Evolutionary conservation across 768 basidiomycete genomes (phyloP).

Genomic region (Xanthoconium purpureum): DNA sequence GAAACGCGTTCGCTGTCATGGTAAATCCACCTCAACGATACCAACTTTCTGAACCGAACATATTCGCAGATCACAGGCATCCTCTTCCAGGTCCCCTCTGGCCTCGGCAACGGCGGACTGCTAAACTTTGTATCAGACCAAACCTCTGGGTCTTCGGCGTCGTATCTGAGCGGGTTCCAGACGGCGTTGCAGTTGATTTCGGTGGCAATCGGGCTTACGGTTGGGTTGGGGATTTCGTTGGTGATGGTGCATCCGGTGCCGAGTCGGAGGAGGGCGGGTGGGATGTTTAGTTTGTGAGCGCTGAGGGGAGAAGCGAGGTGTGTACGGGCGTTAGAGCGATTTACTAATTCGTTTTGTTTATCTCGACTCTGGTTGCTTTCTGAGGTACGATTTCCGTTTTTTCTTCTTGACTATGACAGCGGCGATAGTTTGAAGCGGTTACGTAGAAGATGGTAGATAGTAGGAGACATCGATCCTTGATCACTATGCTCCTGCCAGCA

Average conservation of each 20-base stretch:
- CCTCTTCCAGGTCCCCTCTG: constrained; percentile 81
- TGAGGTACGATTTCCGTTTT: too few species aligned
- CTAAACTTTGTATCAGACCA: constrained; percentile 63
- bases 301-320: not conserved
- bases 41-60: too few species aligned
- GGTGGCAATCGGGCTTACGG: constrained; percentile 75
- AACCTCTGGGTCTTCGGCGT: constrained; percentile 46
- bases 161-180: constrained; percentile 69
- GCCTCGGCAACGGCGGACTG: constrained; percentile 75
- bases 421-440: too few species aligned
- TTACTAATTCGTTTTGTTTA: too few species aligned
- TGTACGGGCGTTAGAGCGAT: too few species aligned
- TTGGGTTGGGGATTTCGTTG: constrained; percentile 67
- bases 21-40: constrained; percentile 35
- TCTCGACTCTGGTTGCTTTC: too few species aligned
- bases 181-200: constrained; percentile 75
- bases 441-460: too few species aligned
- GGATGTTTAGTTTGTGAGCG: too few species aligned
- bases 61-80: constrained; percentile 62
- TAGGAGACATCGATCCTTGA: too few species aligned
- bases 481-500: too few species aligned
- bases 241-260: not conserved
- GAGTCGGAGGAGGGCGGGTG: too few species aligned
- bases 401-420: too few species aligned
- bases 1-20: constrained; percentile 81